Percentiles rank a stretch among this genome's conserved stretches.
These are phyloP conservation scores for Pseudocercospora macadamiae DNA, from an alignment of 2,329 filamentous ascomycete genomes.

Conservation along the genomic window DNA sequence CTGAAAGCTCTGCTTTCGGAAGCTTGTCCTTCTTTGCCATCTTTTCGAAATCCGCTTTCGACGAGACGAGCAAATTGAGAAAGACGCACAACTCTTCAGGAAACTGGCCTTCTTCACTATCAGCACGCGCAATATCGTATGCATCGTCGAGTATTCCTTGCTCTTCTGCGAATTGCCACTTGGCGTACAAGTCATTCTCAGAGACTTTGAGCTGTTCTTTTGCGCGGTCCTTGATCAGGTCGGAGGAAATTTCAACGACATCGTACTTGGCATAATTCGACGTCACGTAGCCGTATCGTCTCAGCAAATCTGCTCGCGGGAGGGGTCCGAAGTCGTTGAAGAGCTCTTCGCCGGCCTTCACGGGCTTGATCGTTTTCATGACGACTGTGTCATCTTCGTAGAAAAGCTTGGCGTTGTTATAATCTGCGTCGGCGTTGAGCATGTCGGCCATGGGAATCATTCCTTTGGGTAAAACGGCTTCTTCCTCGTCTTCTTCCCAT, in stretches of 20 bases:
- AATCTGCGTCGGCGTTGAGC: slow-evolving; percentile 81
- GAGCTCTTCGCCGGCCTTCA: slow-evolving; percentile 73
- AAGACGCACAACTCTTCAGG: slow-evolving; percentile 48
- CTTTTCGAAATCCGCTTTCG: slow-evolving; percentile 45
- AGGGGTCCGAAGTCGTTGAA: slow-evolving; percentile 89
- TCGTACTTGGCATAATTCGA: slow-evolving; percentile 76
- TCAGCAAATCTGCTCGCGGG: slow-evolving; percentile 77
- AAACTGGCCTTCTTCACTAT: slow-evolving; percentile 40
- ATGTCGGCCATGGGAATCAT: slow-evolving; percentile 93
- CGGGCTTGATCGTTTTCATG: slow-evolving; percentile 71
- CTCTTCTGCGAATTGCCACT: slow-evolving; percentile 61
- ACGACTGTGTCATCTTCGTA: slow-evolving; percentile 64
- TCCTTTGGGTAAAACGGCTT: slow-evolving; percentile 61
- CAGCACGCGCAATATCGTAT: slow-evolving; percentile 58
- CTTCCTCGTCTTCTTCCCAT: slow-evolving; percentile 46
- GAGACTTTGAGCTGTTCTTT: slow-evolving; percentile 30
- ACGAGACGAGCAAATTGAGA: slow-evolving; percentile 47
- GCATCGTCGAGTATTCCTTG: slow-evolving; percentile 69
- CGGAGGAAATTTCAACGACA: slow-evolving; percentile 75
- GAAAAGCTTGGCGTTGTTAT: slow-evolving; percentile 73
- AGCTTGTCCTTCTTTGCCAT: slow-evolving; percentile 47
- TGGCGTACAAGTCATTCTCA: slow-evolving; percentile 24
- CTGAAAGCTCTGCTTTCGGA: slow-evolving; percentile 43
- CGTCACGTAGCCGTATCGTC: slow-evolving; percentile 87
- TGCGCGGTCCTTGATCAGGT: slow-evolving; percentile 55